Percentiles rank a stretch among this genome's conserved stretches.
Evolutionary conservation across 2,329 filamentous ascomycete genomes (phyloP).

Genomic region (Nannizziopsis arthrosporioides): DNA sequence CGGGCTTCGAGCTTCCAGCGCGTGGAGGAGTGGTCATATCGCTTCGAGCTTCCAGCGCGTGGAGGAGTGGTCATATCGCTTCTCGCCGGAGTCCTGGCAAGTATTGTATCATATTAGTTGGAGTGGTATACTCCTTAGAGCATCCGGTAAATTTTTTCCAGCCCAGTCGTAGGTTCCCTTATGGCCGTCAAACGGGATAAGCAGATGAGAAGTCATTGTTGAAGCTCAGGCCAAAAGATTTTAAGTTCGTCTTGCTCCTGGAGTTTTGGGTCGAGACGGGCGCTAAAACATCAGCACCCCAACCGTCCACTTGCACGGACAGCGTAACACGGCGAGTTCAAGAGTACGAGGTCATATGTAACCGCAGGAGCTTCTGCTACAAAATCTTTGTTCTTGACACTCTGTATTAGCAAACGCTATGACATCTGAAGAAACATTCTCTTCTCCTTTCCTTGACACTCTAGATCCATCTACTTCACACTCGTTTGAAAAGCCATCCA

Average conservation of each 20-base stretch:
- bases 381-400: background rate
- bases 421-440: constrained; percentile 1
- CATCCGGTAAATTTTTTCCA: background rate
- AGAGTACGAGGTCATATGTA: background rate
- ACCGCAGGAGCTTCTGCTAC: background rate
- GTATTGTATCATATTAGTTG: background rate
- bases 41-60: background rate
- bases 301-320: background rate
- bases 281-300: background rate
- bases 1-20: background rate
- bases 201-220: background rate
- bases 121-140: background rate
- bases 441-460: constrained; percentile 28
- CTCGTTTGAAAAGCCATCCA: constrained; percentile 56
- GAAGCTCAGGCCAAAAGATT: background rate
- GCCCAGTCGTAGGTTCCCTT: background rate
- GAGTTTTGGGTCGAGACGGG: background rate
- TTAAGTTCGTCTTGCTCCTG: background rate
- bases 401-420: background rate
- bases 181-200: background rate
- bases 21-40: background rate
- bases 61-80: background rate
- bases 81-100: background rate
- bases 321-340: background rate
- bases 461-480: constrained; percentile 42